Evolutionary conservation across 768 basidiomycete species (phyloP).

Genomic region (Cubamyces lactineus): DNA sequence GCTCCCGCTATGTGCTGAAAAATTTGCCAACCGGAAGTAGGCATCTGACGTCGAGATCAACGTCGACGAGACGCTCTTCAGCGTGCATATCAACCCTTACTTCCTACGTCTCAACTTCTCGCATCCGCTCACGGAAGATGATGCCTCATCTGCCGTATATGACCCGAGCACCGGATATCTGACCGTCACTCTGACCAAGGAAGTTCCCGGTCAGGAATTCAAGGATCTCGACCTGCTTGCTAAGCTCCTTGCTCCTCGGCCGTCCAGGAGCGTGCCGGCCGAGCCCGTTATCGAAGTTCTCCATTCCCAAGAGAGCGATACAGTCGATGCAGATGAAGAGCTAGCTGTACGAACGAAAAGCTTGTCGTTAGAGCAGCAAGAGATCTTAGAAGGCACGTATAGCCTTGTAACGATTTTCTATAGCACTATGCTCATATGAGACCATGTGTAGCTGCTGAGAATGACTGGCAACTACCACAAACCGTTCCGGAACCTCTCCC

Average conservation of each 20-base stretch:
- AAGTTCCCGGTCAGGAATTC: constrained; percentile 65
- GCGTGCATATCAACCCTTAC: constrained; percentile 81
- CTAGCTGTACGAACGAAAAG: constrained; percentile 46
- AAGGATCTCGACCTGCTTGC: constrained; percentile 78
- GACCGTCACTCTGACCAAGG: constrained; percentile 74
- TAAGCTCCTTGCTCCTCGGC: constrained; percentile 73
- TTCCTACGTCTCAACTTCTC: constrained; percentile 81
- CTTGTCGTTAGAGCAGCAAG: constrained; percentile 53
- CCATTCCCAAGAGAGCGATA: constrained; percentile 29
- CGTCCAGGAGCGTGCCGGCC: constrained; percentile 37
- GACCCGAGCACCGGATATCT: constrained; percentile 81
- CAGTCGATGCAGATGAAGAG: constrained; percentile 38
- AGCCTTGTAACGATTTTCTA: neutral
- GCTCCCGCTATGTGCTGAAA: constrained; percentile 17
- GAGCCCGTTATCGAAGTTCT: constrained; percentile 61
- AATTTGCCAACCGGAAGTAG: constrained; percentile 45
- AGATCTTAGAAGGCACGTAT: constrained; percentile 58
- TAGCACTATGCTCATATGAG: no score
- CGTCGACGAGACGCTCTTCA: constrained; percentile 70
- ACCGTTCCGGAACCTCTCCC: constrained; percentile 48
- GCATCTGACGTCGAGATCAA: constrained; percentile 82
- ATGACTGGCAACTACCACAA: constrained; percentile 82
- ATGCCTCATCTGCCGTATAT: constrained; percentile 68
- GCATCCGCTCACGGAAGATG: constrained; percentile 66
- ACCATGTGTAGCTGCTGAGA: constrained; percentile 58